phyloP scores from a whole-genome alignment of 2,329 filamentous ascomycete genomes.

The Nemania sp. region DNA sequence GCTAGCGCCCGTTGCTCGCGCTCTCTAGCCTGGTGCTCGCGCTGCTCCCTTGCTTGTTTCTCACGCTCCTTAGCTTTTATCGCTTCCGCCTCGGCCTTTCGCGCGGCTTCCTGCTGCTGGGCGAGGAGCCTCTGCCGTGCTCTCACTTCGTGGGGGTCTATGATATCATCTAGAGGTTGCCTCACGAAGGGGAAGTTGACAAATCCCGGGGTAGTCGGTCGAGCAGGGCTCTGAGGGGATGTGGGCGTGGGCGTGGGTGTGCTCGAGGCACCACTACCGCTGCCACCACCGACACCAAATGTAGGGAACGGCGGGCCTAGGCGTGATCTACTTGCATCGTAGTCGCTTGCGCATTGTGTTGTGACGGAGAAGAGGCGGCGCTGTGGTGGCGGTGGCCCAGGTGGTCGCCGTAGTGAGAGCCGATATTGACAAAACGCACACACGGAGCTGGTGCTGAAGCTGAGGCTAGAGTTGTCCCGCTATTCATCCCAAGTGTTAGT shows the following conservation, averaged over 20 bases:
- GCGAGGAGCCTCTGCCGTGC: slow-evolving; percentile 44
- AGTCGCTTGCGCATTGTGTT: background rate
- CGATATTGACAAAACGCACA: slow-evolving; percentile 36
- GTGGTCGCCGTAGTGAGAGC: slow-evolving; percentile 23
- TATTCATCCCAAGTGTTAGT: slow-evolving; percentile 36
- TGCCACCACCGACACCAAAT: no score
- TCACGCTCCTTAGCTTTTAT: no score
- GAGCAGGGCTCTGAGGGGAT: background rate
- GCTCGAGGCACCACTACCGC: background rate
- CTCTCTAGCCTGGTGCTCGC: no score
- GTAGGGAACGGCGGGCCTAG: no score
- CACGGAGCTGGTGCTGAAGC: slow-evolving; percentile 32
- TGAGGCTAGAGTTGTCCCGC: slow-evolving; percentile 42
- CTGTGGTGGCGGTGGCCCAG: background rate
- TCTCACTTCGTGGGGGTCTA: slow-evolving; percentile 39
- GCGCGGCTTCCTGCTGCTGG: no score
- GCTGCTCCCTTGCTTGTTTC: no score
- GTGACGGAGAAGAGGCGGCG: slow-evolving; percentile 15
- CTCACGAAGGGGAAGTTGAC: background rate
- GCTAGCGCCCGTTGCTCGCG: background rate
- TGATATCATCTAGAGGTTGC: slow-evolving; percentile 15
- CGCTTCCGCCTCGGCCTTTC: no score
- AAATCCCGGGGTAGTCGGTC: background rate
- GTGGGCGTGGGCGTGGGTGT: background rate
- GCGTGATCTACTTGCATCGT: background rate